A percentile compares a stretch with the other conserved stretches of the same genome.
Evolutionary conservation across 768 basidiomycete species (phyloP).

Genomic region (Collybia nuda): DNA sequence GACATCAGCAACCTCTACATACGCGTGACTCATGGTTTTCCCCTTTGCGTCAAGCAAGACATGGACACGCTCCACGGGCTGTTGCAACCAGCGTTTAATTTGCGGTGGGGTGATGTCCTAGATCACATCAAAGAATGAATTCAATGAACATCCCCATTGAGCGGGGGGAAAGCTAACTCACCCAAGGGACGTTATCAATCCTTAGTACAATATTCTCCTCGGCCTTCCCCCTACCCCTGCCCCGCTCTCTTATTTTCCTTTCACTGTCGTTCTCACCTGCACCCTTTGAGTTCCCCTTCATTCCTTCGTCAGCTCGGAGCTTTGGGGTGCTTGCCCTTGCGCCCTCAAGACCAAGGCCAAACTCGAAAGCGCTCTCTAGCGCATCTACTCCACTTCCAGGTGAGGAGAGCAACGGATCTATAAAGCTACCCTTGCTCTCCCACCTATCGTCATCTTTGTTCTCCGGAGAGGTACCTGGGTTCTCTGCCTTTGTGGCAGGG

Average conservation of each 20-base stretch:
- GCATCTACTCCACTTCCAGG: constrained; percentile 25
- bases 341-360: constrained; percentile 32
- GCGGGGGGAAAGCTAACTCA: constrained; percentile 28
- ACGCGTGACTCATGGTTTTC: constrained; percentile 85
- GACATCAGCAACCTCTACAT: constrained; percentile 67
- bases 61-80: constrained; percentile 69
- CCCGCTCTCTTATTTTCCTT: constrained; percentile 6
- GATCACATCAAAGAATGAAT: constrained; percentile 1
- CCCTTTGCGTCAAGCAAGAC: constrained; percentile 80
- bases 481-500: not conserved
- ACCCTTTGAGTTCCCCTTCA: not conserved
- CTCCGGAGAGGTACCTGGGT: not conserved
- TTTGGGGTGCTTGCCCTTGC: constrained; percentile 46
- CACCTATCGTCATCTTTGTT: constrained; percentile 14
- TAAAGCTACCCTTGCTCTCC: constrained; percentile 21
- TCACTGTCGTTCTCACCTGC: constrained; percentile 9
- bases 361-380: constrained; percentile 40
- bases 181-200: constrained; percentile 91
- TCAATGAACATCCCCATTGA: not conserved
- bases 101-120: constrained; percentile 84
- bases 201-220: constrained; percentile 64
- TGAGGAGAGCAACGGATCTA: constrained; percentile 35
- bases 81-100: constrained; percentile 67
- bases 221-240: constrained; percentile 12
- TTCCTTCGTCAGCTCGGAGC: constrained; percentile 24